phyloP scores from a whole-genome alignment of 2,329 filamentous ascomycete species.

The Diaporthe citriasiana region DNA sequence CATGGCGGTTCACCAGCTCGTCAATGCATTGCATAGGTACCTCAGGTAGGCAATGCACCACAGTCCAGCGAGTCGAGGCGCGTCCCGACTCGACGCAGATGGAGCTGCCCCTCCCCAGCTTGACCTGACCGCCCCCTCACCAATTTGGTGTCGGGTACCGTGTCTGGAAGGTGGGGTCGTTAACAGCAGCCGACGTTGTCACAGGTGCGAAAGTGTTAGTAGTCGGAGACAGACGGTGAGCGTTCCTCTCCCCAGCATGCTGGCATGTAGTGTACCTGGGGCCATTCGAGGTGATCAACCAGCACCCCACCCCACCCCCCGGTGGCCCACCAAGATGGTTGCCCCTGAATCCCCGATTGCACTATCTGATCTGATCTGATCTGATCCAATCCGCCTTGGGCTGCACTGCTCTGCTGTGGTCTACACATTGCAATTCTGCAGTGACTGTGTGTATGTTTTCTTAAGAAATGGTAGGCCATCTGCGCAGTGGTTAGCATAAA shows the following conservation, averaged over 20 bases:
- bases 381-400: neutral
- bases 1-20: constrained; percentile 25
- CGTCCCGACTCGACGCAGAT: constrained; percentile 16
- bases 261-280: too few relatives aligned
- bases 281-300: neutral
- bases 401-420: neutral
- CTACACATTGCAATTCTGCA: too few relatives aligned
- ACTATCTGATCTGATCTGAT: constrained; percentile 16
- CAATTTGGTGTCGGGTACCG: constrained; percentile 4
- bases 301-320: neutral
- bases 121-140: constrained; percentile 26
- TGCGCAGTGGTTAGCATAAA: neutral
- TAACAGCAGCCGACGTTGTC: neutral
- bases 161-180: constrained; percentile 6
- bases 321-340: neutral
- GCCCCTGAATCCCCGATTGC: constrained; percentile 5
- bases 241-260: neutral
- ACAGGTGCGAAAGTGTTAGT: neutral
- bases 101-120: constrained; percentile 12
- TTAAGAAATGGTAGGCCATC: too few relatives aligned
- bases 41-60: neutral
- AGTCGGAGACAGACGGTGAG: constrained; percentile 18
- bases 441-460: too few relatives aligned
- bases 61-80: too few relatives aligned
- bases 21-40: constrained; percentile 7